These are phyloP conservation scores for Apodospora peruviana DNA, from an alignment of 495 filamentous ascomycete species.

Conservation along the genomic window DNA sequence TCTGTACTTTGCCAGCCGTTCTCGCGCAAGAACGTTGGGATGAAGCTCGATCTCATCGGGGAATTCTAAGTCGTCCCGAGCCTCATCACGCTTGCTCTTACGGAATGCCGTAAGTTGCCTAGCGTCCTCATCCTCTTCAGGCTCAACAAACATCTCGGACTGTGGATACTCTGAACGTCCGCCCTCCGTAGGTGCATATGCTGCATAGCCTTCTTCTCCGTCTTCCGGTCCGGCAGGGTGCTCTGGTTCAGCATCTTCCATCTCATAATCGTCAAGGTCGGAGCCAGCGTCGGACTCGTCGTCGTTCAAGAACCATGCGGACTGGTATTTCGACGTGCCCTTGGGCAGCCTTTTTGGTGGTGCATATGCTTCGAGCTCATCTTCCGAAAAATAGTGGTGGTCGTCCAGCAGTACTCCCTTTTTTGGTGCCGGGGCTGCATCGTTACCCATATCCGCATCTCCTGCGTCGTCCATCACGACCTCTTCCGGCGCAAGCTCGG, in stretches of 20 bases:
- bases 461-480: constrained; percentile 67
- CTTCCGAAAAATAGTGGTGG: constrained; percentile 96
- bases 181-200: constrained; percentile 67
- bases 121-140: constrained; percentile 79
- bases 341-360: constrained; percentile 72
- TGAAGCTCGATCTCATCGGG: constrained; percentile 95
- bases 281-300: constrained; percentile 76
- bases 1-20: constrained; percentile 78
- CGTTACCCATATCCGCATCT: constrained; percentile 48
- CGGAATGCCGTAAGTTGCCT: constrained; percentile 74
- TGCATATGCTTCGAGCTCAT: constrained; percentile 50
- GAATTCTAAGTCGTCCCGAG: constrained; percentile 86
- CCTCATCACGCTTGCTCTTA: constrained; percentile 66
- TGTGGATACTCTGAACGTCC: constrained; percentile 73
- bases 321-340: constrained; percentile 89
- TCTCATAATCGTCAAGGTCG: constrained; percentile 69
- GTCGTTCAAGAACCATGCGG: constrained; percentile 87
- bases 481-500: constrained; percentile 74
- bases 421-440: constrained; percentile 47
- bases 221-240: constrained; percentile 57
- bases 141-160: constrained; percentile 87
- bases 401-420: constrained; percentile 89
- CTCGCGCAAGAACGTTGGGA: constrained; percentile 78
- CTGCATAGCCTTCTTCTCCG: constrained; percentile 67
- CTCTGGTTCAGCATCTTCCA: constrained; percentile 59